Base-by-base conservation (phyloP, 139 green algal genomes). In the Chlorella sp. region DNA sequence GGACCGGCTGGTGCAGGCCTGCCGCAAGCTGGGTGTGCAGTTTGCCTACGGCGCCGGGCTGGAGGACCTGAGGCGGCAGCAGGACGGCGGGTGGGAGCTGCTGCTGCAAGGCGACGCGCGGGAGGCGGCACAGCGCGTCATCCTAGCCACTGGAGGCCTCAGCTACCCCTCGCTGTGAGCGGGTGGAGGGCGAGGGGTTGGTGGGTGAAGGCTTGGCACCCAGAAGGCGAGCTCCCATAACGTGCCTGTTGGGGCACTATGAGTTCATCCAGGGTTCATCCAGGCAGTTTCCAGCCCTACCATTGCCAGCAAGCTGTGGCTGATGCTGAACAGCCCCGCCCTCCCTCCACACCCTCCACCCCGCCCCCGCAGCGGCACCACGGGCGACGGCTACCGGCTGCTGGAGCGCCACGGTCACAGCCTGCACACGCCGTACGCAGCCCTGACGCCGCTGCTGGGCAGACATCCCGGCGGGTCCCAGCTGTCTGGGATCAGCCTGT, bases 381-480 rank as follows among this genome's bases (percentile, higher is more conserved):
- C 96, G 72, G 95, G 96, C 76, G 93, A 88, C 0, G 94, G 95
- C n/a, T 88, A 88, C 36, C 38, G 76, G 3, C 68, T 97, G 6
- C 41, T 94, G 43, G 14, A 60, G 48, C 7, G n/a, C 13, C 83
- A 95, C 36, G 94, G 95, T 43, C 93, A 97, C 84, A 75, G 34
- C 8, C 81, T 98, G 75, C 30, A 83, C 20, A 68, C 82, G 20
- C 84, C 91, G 2, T 98, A 97, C 86, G 89, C 96, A 8, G 96
- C 96, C 2, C 92, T 99, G 7, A 97, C 94, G 16, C 96, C 96
- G 7, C 91, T 99, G 24, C 87, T 85, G 24, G 95, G 95, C 0
- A 19, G 26, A 11, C 94, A 96, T 85, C 96, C 95, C 3, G 93
- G 88, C 36, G 81, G 85, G 3, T 78, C 92, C 24, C 87, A 91